Evolutionary conservation across 495 filamentous ascomycete species (phyloP), one percentile per base, ranked within the genome.

Genomic region (Aspergillus homomorphus): DNA sequence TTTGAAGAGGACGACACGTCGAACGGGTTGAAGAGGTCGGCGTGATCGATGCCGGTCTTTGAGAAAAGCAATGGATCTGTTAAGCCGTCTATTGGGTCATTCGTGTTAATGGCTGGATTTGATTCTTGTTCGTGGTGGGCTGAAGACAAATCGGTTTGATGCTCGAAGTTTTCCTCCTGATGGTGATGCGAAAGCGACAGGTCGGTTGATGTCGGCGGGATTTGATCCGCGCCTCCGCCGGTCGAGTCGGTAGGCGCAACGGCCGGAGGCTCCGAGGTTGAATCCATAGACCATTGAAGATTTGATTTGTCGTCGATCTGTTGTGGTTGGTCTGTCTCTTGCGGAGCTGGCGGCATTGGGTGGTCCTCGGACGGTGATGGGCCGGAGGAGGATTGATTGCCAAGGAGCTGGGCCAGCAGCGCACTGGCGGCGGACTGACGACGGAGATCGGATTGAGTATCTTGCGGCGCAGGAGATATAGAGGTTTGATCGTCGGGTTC

Each of bases 361-460:
- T 14, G 52, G 23, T 66, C 57, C 44, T 45, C 48, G 28, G 45
- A 41, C 14, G 58, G 53, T 26, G 53, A 45, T 16, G 48, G 54
- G 41, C 48, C 50, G 44, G 54, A 33, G 43, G 60, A 30, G 23
- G 66, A 44, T 45, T 73, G 72, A 60, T 73, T 76, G 22, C 74
- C 74, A 30, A 79, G 72, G 0, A 78, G 65, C 63, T 78, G 74
- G 20, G 76, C 75, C 45, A 78, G 67, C 3, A 79, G 71, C 23
- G 75, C 73, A 23, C 75, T 76, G 62, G 76, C 76, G 42, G 76
- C 76, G 44, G 69, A 73, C 60, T 78, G 75, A 22, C 66, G 67
- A 20, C 65, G 61, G 52, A 62, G 38, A 54, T 66, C 54, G 46
- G 59, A 52, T 38, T 63, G 66, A 45, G 53, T 44, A 19, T 54